Base-by-base conservation (phyloP, 371 early-diverging fungal species). In the Rhizopus microsporus region DNA sequence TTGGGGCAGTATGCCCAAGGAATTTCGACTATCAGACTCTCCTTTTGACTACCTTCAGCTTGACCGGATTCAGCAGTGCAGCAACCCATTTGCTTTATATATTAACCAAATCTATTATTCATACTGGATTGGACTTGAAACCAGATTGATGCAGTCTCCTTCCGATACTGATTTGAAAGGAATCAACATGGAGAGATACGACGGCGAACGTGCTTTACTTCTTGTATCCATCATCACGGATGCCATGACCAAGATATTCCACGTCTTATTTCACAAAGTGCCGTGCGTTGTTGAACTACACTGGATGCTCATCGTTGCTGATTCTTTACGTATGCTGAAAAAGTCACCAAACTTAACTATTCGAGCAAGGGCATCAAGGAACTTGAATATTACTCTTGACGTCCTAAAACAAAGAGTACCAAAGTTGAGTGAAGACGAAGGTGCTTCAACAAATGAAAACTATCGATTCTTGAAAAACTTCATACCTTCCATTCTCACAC, bases 161-260 rank as follows among this genome's bases (percentile, higher is more conserved):
- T 33, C 52, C 4, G n/a, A 50, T 7, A 61, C 70, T 4, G 62
- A 71, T 39, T 39, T 71, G 9, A 35, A 40, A 7, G 62, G 68
- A 31, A 74, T 65, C 1, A 65, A 57, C 4, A 43, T 73, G 44
- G 61, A 62, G 9, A 54, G 67, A 3, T 52, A 71, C 44, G 74
- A 78, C 35, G 65, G 68, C 2, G 71, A 75, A 12, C 69, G 75
- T 12, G 73, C 78, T 2, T 32, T 75, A 3, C 33, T 73, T 38
- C 69, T 73, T 40, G 75, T 78, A 0, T 75, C 78, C 4, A 67
- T 78, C 16, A 65, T 66, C 30, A 64, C 67, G 12, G 78, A 78
- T 37, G 73, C 78, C 13, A 50, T 75, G 15, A 56, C 75, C 5
- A 70, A 71, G 31, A 65, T 75, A 3, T 69, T 65, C 29, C 59